Percentiles rank a stretch among this genome's conserved stretches.
phyloP scores from a whole-genome alignment of 2,329 filamentous ascomycete species.

The Massarina eburnea region DNA sequence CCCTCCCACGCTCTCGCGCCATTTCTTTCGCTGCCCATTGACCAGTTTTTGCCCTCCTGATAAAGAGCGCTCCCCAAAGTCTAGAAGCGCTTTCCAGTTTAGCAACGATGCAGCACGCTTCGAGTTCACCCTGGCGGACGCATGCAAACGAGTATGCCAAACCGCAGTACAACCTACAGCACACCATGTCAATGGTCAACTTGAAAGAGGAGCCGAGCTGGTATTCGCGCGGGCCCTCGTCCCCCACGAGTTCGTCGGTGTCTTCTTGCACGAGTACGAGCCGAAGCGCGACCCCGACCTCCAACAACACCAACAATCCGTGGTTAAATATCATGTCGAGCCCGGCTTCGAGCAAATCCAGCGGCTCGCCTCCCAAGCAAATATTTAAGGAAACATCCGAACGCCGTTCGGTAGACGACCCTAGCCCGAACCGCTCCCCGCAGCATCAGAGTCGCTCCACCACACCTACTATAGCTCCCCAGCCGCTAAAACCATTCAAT shows the following conservation, averaged over 20 bases:
- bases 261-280: slow-evolving; percentile 37
- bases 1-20: slow-evolving; percentile 16
- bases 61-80: no score
- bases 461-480: slow-evolving; percentile 41
- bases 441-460: slow-evolving; percentile 43
- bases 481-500: slow-evolving; percentile 38
- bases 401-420: not conserved
- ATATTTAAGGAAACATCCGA: slow-evolving; percentile 12
- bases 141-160: slow-evolving; percentile 35
- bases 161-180: slow-evolving; percentile 38
- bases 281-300: slow-evolving; percentile 40
- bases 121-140: slow-evolving; percentile 39
- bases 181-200: slow-evolving; percentile 45
- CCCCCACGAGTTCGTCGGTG: slow-evolving; percentile 43
- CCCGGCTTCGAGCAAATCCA: slow-evolving; percentile 32
- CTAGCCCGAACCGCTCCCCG: slow-evolving; percentile 39
- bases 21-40: slow-evolving; percentile 23
- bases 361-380: slow-evolving; percentile 35
- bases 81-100: slow-evolving; percentile 17
- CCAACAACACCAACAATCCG: slow-evolving; percentile 40
- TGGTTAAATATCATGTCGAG: slow-evolving; percentile 41
- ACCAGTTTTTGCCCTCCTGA: slow-evolving; percentile 22
- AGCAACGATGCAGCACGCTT: slow-evolving; percentile 39
- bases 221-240: slow-evolving; percentile 38
- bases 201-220: slow-evolving; percentile 42